A percentile compares a stretch with the other conserved stretches of the same genome.
phyloP scores from a whole-genome alignment of 1,139 yeast species.

The Lodderomyces parapsilosis region DNA sequence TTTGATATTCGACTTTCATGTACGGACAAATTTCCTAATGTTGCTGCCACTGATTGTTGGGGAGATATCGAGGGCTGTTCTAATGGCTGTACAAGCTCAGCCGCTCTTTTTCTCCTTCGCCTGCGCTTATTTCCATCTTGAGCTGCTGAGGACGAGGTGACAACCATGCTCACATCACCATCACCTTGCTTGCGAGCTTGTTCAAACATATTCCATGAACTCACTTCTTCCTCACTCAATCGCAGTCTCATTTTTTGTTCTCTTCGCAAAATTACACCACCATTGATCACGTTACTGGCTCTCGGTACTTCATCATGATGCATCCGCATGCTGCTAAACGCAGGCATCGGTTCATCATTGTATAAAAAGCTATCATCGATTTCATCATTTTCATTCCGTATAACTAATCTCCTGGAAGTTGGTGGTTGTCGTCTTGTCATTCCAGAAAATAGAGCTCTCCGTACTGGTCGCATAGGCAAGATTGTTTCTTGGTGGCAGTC shows the following conservation, averaged over 20 bases:
- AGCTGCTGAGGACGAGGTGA: not conserved
- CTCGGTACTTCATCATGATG: not conserved
- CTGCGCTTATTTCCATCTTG: constrained; percentile 14
- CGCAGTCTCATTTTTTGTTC: constrained; percentile 32
- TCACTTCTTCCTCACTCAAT: constrained; percentile 36
- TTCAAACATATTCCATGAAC: constrained; percentile 43
- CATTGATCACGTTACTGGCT: constrained; percentile 28
- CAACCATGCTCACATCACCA: constrained; percentile 7
- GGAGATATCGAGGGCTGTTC: not conserved
- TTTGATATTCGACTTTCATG: constrained; percentile 20
- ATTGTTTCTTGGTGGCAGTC: constrained; percentile 34
- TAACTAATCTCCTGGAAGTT: constrained; percentile 16
- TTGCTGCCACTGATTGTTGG: not conserved
- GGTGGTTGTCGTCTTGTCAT: not conserved
- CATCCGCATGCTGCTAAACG: not conserved
- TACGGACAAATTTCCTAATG: not conserved
- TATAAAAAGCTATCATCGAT: constrained; percentile 37
- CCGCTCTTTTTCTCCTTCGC: constrained; percentile 24
- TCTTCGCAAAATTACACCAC: constrained; percentile 40
- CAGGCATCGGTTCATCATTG: constrained; percentile 12
- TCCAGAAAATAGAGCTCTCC: constrained; percentile 1
- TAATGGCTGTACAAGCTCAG: constrained; percentile 5
- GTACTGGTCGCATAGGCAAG: constrained; percentile 10
- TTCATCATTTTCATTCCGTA: constrained; percentile 34
- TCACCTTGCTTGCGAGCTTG: constrained; percentile 20